Conservation (phyloP, 1,284 basidiomycete genomes). For the Polyporus tsugae region DNA sequence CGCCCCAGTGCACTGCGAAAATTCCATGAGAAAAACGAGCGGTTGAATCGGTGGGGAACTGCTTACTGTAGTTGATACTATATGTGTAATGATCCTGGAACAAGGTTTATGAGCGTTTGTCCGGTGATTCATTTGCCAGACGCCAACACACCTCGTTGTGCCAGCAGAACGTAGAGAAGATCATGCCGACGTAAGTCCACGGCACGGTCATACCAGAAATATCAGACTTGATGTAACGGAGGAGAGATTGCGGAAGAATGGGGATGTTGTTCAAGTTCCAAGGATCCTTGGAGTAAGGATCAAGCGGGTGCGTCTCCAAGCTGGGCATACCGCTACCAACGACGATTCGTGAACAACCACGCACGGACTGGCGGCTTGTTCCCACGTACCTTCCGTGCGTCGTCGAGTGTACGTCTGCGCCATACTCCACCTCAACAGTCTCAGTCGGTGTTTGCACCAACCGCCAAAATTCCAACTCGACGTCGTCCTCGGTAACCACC, state of each 20-base stretch:
- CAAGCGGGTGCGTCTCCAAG: slow-evolving; percentile 89
- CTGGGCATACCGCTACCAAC: slow-evolving; percentile 89
- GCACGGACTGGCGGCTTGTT: slow-evolving; percentile 3
- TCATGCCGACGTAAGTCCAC: slow-evolving; percentile 99
- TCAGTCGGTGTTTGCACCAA: slow-evolving; percentile 90
- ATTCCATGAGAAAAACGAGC: slow-evolving; percentile 22
- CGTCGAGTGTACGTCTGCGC: slow-evolving; percentile 97
- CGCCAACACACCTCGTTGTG: slow-evolving; percentile 87
- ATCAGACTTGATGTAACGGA: slow-evolving; percentile 96
- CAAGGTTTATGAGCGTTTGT: slow-evolving; percentile 23
- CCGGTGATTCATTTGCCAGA: slow-evolving; percentile 13
- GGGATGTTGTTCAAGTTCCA: slow-evolving; percentile 99
- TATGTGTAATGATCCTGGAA: slow-evolving; percentile 96
- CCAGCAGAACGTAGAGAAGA: slow-evolving; percentile 99
- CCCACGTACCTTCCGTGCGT: slow-evolving; percentile 89
- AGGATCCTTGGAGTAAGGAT: slow-evolving; percentile 89
- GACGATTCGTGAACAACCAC: slow-evolving; percentile 21
- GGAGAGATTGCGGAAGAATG: slow-evolving; percentile 86
- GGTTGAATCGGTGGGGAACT: slow-evolving; percentile 9
- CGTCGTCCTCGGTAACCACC: slow-evolving; percentile 84
- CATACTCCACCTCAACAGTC: slow-evolving; percentile 98
- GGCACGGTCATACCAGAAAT: slow-evolving; percentile 99
- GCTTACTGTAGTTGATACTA: slow-evolving; percentile 92
- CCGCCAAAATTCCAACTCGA: slow-evolving; percentile 98
- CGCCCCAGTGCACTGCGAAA: slow-evolving; percentile 94